Base-by-base conservation (phyloP, 2,329 filamentous ascomycete species). In the Exutisphaerella laricina region DNA sequence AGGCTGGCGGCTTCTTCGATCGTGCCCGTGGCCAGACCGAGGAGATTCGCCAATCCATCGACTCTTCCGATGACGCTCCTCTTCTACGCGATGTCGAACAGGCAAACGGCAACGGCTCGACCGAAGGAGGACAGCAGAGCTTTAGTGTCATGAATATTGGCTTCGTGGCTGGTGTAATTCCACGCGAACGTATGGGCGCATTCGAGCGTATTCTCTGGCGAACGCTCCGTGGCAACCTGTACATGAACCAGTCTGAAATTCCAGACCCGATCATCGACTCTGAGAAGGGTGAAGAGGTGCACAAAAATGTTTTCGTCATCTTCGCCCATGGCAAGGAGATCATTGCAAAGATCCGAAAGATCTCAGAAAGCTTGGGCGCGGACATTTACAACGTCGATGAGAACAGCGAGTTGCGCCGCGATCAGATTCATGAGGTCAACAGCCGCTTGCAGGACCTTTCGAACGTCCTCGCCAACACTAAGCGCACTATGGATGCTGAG, bases 191-290 rank as follows among this genome's bases (percentile, higher is more conserved):
- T 38, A 90, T 98, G 48, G 89, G 84, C 10, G 86, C 90, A 18
- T 98, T 98, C 63, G 94, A 98, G 71, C 84, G 92, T 46, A 98
- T 98, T 56, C 75, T 98, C 39, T 98, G 92, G 92, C 82, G 92
- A 60, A 96, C 94, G 0, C 79, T 98, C 30, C 88, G 92, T 66
- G 92, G 92, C 59, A 98, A 98, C 68, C 73, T 98, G 51, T 98
- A 97, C 76, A 98, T 98, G 92, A 98, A 98, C 70, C 94, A 98
- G 73, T 90, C 90, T 29, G 92, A 98, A 74, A 98, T 98, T 50
- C 83, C 88, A 5, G 90, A 98, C 65, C 81, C 87, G 26, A 84
- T 98, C 56, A 76, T 95, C 64, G 87, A 98, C 66, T 90, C 92
- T 12, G 78, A 84, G 62, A 95, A 80, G 70, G 96, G 97, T 65